Evolutionary conservation across 495 filamentous ascomycete species (phyloP).

Genomic region (Chaetomium tenue): DNA sequence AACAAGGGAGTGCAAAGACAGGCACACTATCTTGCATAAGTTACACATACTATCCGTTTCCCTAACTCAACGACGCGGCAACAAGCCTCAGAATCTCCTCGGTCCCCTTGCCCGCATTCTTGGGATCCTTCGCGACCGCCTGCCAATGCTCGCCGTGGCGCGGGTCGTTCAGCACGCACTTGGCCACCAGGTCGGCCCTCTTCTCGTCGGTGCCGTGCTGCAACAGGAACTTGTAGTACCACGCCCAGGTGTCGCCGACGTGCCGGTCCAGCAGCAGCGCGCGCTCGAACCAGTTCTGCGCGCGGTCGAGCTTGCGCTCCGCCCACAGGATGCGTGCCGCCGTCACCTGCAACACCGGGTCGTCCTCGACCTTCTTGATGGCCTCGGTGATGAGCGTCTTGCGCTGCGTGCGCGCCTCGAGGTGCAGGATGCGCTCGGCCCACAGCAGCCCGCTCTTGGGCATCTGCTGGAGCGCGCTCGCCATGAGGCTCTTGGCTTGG

Average conservation of each 20-base stretch:
- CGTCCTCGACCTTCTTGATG: conserved; percentile 94
- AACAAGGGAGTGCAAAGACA: background rate
- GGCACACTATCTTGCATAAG: background rate
- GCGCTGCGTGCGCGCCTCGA: conserved; percentile 85
- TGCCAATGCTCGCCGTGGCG: conserved; percentile 94
- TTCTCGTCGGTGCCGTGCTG: conserved; percentile 95
- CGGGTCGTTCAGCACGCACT: conserved; percentile 75
- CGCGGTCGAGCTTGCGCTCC: conserved; percentile 79
- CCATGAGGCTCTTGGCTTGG: conserved; percentile 89
- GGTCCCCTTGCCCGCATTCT: conserved; percentile 64
- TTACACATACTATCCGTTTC: background rate
- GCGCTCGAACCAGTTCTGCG: conserved; percentile 94
- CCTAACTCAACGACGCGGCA: conserved; percentile 41
- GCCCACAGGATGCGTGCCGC: conserved; percentile 58
- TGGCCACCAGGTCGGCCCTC: conserved; percentile 70
- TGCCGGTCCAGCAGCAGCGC: conserved; percentile 83
- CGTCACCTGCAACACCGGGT: conserved; percentile 72
- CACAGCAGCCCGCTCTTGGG: conserved; percentile 88
- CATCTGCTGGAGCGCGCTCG: conserved; percentile 84
- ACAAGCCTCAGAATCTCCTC: conserved; percentile 84
- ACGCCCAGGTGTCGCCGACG: conserved; percentile 91
- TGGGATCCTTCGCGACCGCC: conserved; percentile 77
- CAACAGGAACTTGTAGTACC: conserved; percentile 90
- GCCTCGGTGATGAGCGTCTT: conserved; percentile 88
- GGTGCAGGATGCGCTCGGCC: conserved; percentile 90